Conservation (phyloP, 768 basidiomycete genomes). For the Lactarius trivialis region DNA sequence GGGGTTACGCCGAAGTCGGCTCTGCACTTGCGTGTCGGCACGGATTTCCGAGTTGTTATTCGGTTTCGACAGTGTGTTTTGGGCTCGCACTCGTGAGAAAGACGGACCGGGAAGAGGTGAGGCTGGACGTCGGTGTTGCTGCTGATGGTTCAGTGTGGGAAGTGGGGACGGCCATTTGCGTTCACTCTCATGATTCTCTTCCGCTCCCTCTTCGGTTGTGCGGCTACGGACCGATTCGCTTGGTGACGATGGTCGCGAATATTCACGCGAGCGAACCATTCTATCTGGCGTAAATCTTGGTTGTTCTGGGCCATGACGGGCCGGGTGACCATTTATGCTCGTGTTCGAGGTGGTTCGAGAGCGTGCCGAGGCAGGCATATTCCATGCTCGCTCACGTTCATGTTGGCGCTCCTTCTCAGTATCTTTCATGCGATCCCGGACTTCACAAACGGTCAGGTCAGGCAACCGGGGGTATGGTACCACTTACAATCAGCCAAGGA, state of each 20-base stretch:
- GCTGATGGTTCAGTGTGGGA: slow-evolving; percentile 1
- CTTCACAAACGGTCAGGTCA: slow-evolving; percentile 17
- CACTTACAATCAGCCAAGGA: slow-evolving; percentile 23
- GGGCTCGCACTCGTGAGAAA: neutral
- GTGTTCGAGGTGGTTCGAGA: slow-evolving; percentile 31
- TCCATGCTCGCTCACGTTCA: slow-evolving; percentile 48
- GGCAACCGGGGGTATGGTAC: neutral
- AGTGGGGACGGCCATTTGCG: neutral
- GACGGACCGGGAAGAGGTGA: slow-evolving; percentile 11
- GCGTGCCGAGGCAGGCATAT: slow-evolving; percentile 37
- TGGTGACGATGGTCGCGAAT: slow-evolving; percentile 17
- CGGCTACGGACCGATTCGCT: slow-evolving; percentile 16
- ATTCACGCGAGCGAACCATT: slow-evolving; percentile 6
- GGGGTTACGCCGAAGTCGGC: slow-evolving; percentile 23
- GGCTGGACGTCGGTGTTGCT: neutral
- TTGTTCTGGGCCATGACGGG: slow-evolving; percentile 16
- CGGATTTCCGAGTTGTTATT: slow-evolving; percentile 9
- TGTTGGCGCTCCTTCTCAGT: slow-evolving; percentile 30
- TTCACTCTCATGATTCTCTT: neutral
- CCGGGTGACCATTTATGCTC: slow-evolving; percentile 30
- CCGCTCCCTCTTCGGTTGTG: slow-evolving; percentile 5
- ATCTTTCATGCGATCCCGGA: slow-evolving; percentile 28
- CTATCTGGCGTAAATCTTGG: slow-evolving; percentile 4
- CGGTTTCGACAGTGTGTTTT: neutral
- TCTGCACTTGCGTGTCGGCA: slow-evolving; percentile 33